These are phyloP conservation scores for Stenogyne calaminthoides DNA, from an alignment of 305 asterid genomes.

Conservation along the genomic window DNA sequence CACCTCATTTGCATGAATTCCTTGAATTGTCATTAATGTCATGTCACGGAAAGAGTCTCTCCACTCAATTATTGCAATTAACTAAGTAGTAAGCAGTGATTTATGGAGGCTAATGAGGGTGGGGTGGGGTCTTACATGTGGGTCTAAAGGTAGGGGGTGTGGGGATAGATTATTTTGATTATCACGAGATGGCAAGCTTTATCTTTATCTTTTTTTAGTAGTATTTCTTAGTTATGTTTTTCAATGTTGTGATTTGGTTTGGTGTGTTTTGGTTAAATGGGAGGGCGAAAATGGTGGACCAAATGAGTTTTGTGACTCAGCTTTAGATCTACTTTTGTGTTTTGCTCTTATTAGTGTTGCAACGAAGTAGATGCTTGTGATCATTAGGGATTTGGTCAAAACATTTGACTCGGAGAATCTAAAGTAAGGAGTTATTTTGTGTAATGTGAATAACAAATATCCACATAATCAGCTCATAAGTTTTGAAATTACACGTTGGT, in stretches of 20 bases:
- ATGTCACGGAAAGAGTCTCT: slow-evolving; percentile 36
- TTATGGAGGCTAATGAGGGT: slow-evolving; percentile 31
- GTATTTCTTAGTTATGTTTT: not conserved
- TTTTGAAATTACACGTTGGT: too few relatives aligned
- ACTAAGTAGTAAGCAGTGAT: slow-evolving; percentile 11
- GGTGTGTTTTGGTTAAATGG: slow-evolving; percentile 26
- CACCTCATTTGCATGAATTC: slow-evolving; percentile 41
- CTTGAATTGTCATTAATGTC: slow-evolving; percentile 25
- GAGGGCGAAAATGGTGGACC: slow-evolving; percentile 36
- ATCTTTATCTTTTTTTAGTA: slow-evolving; percentile 21
- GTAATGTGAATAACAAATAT: not conserved
- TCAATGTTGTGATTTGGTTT: slow-evolving; percentile 22
- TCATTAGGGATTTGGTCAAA: slow-evolving; percentile 26
- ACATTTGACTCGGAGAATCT: not conserved
- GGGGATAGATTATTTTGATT: slow-evolving; percentile 25
- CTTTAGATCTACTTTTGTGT: slow-evolving; percentile 28
- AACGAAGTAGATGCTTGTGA: slow-evolving; percentile 27
- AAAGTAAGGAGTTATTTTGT: not conserved
- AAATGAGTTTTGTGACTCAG: slow-evolving; percentile 28
- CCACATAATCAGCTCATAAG: not conserved
- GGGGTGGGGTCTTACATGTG: slow-evolving; percentile 31
- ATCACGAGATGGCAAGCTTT: slow-evolving; percentile 38
- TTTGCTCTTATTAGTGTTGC: slow-evolving; percentile 26
- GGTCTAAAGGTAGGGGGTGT: slow-evolving; percentile 15
- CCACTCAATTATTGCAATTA: slow-evolving; percentile 13